phyloP scores from a whole-genome alignment of 1,284 basidiomycete species.

The Boletus smithii region DNA sequence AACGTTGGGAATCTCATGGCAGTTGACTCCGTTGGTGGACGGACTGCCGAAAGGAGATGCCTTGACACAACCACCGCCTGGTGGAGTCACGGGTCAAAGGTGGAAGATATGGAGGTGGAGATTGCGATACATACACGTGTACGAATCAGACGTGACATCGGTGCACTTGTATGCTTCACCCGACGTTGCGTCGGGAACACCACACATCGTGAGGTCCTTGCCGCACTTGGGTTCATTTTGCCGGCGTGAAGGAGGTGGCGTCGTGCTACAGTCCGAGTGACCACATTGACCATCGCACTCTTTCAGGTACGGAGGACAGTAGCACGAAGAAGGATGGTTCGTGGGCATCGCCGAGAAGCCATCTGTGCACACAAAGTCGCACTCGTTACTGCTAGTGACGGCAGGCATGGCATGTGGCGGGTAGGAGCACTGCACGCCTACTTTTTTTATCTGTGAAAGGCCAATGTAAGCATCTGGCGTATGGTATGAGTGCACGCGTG shows the following conservation, averaged over 20 bases:
- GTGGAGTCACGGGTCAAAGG: background rate
- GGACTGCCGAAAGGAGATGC: constrained; percentile 14
- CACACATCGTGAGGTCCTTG: constrained; percentile 16
- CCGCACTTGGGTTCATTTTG: constrained; percentile 14
- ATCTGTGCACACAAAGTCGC: constrained; percentile 24
- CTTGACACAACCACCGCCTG: constrained; percentile 26
- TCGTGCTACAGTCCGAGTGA: constrained; percentile 6
- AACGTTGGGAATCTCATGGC: constrained; percentile 11
- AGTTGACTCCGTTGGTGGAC: constrained; percentile 3
- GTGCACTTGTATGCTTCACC: constrained; percentile 22
- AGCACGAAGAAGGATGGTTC: constrained; percentile 15
- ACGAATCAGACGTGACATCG: constrained; percentile 16
- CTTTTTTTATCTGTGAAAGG: constrained; percentile 14
- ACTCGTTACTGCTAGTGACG: constrained; percentile 5
- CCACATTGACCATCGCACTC: constrained; percentile 17
- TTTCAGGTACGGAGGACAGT: constrained; percentile 13
- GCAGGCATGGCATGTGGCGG: constrained; percentile 19
- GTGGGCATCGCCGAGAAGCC: constrained; percentile 16
- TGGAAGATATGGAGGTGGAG: too few species aligned
- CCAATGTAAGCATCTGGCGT: too few species aligned
- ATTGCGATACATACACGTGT: constrained; percentile 13
- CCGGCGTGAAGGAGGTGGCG: constrained; percentile 17
- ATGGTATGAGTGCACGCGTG: background rate
- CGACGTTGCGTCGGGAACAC: constrained; percentile 6
- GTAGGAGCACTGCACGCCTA: constrained; percentile 20